phyloP scores from a whole-genome alignment of 1,284 basidiomycete species.

The Wolfiporia cocos region DNA sequence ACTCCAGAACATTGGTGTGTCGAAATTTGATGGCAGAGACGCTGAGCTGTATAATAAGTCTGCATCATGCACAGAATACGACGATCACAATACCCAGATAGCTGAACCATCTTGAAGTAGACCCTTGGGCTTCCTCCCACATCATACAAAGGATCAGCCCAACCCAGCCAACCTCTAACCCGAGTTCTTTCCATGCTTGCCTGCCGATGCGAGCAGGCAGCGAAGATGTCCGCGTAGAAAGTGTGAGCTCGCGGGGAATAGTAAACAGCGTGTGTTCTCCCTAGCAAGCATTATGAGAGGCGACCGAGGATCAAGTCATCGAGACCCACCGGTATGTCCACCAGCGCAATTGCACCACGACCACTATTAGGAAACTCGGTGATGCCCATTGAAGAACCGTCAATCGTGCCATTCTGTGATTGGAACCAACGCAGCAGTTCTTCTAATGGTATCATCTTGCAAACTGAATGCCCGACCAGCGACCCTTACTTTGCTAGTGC shows the following conservation, averaged over 20 bases:
- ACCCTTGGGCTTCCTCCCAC: conserved; percentile 75
- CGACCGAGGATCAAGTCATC: conserved; percentile 1
- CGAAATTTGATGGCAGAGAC: conserved; percentile 68
- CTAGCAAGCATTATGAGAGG: conserved; percentile 30
- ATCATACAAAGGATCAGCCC: conserved; percentile 92
- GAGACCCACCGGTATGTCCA: conserved; percentile 58
- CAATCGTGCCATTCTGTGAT: conserved; percentile 2
- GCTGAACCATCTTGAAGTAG: conserved; percentile 56
- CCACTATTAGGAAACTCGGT: conserved; percentile 52
- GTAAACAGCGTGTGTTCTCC: conserved; percentile 75
- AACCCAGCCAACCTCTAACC: conserved; percentile 73
- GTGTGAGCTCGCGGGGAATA: conserved; percentile 72
- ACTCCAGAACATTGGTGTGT: conserved; percentile 96
- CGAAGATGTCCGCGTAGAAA: conserved; percentile 75
- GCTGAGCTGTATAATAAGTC: conserved; percentile 28
- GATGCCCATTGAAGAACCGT: conserved; percentile 28
- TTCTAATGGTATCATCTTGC: background rate
- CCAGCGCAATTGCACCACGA: conserved; percentile 65
- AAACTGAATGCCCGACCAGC: too few relatives aligned
- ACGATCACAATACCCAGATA: conserved; percentile 56
- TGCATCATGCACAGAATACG: background rate
- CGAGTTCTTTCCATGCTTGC: conserved; percentile 53
- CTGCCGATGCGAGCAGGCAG: conserved; percentile 55
- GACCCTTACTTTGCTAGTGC: too few relatives aligned
- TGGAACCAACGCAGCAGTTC: conserved; percentile 6